A percentile compares a stretch with the other conserved stretches of the same genome.
phyloP scores from a whole-genome alignment of 163 green algal genomes.

The Chlorella variabilis region DNA sequence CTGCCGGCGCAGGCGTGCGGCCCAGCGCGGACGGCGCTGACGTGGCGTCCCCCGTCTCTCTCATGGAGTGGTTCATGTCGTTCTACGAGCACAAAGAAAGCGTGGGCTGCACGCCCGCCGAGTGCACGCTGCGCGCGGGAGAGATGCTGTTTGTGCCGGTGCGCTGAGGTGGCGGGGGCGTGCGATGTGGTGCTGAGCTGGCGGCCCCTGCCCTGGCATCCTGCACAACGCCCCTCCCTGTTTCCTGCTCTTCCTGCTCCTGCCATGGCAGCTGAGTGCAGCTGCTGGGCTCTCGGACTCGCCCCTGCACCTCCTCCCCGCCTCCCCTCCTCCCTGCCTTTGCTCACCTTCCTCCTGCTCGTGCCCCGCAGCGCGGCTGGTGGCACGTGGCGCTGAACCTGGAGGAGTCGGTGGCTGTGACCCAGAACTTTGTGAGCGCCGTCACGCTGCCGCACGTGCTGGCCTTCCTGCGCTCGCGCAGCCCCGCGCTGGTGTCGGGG shows the following conservation, averaged over 20 bases:
- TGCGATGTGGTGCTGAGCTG: background rate
- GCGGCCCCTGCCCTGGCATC: no score
- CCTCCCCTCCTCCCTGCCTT: background rate
- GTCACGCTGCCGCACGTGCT: constrained; percentile 76
- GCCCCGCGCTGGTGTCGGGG: constrained; percentile 82
- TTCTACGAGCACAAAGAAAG: constrained; percentile 80
- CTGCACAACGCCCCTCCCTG: no score
- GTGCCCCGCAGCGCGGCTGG: constrained; percentile 74
- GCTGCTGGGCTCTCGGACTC: no score
- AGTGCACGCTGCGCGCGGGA: constrained; percentile 79
- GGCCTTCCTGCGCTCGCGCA: constrained; percentile 61
- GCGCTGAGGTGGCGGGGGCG: background rate
- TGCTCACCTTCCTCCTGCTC: no score
- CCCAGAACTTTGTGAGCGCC: constrained; percentile 89
- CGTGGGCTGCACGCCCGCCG: constrained; percentile 57
- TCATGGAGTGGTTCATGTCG: constrained; percentile 94
- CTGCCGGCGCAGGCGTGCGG: constrained; percentile 89
- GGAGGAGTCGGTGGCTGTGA: constrained; percentile 86
- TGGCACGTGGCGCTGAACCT: constrained; percentile 98
- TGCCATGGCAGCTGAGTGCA: no score
- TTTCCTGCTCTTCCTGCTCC: no score
- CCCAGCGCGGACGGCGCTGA: constrained; percentile 88
- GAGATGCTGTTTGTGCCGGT: constrained; percentile 95
- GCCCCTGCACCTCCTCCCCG: constrained; percentile 33
- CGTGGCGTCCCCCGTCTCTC: constrained; percentile 86